Evolutionary conservation across 129 eudicot genomes (phyloP).

Genomic region (Flaveria linearis): DNA sequence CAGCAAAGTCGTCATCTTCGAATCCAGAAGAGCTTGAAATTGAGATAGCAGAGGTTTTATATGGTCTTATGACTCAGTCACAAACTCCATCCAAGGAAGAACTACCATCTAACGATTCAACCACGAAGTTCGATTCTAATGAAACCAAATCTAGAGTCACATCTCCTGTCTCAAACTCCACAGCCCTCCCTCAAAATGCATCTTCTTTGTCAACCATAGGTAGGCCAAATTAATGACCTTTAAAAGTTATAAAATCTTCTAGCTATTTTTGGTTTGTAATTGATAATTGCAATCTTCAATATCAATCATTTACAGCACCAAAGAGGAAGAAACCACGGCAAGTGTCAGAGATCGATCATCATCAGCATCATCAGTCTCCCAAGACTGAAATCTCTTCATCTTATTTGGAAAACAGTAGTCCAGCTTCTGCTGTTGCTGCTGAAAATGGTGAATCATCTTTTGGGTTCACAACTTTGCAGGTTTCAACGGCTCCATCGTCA

Average conservation of each 20-base stretch:
- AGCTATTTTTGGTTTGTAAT: neutral
- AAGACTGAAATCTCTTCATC: conserved; percentile 57
- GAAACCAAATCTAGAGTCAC: conserved; percentile 66
- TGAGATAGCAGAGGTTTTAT: conserved; percentile 95
- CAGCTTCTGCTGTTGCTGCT: conserved; percentile 50
- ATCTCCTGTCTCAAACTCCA: conserved; percentile 61
- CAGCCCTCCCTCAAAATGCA: conserved; percentile 45
- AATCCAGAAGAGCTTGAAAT: conserved; percentile 91
- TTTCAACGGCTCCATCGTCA: neutral
- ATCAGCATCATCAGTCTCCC: conserved; percentile 60
- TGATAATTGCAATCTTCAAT: conserved; percentile 1
- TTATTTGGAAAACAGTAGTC: conserved; percentile 50
- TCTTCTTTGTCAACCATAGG: conserved; percentile 55
- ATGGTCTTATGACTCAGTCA: conserved; percentile 83
- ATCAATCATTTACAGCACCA: conserved; percentile 55
- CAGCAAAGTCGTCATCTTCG: conserved; percentile 64
- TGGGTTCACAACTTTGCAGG: conserved; percentile 44
- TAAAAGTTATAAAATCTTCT: neutral
- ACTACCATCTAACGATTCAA: conserved; percentile 38
- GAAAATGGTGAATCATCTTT: conserved; percentile 45
- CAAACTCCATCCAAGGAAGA: conserved; percentile 75
- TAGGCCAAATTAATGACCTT: conserved; percentile 26
- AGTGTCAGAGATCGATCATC: conserved; percentile 50
- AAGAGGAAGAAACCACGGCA: conserved; percentile 90
- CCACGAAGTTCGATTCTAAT: conserved; percentile 34